These are phyloP conservation scores for Calonectria hawksworthii DNA, from an alignment of 2,329 filamentous ascomycete species.

Conservation along the genomic window DNA sequence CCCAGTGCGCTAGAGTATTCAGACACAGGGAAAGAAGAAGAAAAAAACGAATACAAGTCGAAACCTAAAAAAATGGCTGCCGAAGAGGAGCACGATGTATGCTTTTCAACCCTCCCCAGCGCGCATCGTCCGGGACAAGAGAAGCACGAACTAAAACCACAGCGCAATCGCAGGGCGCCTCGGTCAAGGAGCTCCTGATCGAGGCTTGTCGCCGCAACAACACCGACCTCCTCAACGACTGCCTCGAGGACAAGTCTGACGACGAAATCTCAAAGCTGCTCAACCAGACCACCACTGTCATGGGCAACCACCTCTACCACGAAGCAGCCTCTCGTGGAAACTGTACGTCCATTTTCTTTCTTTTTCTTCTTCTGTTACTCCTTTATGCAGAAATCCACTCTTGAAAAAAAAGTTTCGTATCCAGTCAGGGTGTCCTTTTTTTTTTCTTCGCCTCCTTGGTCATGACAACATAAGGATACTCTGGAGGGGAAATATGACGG, in stretches of 20 bases:
- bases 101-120: not conserved
- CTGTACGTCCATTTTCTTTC: constrained; percentile 77
- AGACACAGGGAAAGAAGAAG: not conserved
- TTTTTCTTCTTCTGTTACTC: not conserved
- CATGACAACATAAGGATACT: not conserved
- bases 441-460: not conserved
- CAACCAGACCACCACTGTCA: constrained; percentile 86
- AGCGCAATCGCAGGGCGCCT: constrained; percentile 76
- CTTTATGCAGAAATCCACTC: not conserved
- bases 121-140: not conserved
- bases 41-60: not conserved
- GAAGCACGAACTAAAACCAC: not conserved
- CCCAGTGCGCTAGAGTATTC: not conserved
- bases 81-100: constrained; percentile 56
- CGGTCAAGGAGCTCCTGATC: constrained; percentile 86
- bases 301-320: constrained; percentile 92
- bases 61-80: constrained; percentile 38
- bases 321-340: constrained; percentile 88
- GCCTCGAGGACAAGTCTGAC: constrained; percentile 74
- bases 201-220: constrained; percentile 97
- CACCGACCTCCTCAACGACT: constrained; percentile 83
- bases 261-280: constrained; percentile 81
- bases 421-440: too few species aligned
- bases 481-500: too few species aligned
- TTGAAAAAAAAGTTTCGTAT: not conserved